A percentile compares a stretch with the other conserved stretches of the same genome.
Conservation (phyloP, 2,329 filamentous ascomycete species). For the Phyllosticta citribraziliensis region DNA sequence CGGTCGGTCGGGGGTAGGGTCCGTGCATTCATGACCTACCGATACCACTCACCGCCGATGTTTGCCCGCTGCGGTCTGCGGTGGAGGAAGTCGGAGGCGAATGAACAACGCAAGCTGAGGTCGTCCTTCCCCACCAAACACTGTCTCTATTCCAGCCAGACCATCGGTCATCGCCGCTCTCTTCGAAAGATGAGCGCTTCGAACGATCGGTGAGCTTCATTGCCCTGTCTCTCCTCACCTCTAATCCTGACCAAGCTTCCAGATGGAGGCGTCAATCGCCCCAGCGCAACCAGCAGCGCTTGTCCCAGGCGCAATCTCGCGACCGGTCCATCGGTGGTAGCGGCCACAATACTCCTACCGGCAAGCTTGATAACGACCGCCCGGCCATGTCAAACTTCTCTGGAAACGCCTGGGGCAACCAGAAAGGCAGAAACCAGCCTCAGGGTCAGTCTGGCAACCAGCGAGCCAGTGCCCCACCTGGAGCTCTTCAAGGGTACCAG, state of each 20-base stretch:
- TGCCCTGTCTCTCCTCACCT: neutral
- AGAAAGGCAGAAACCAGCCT: conserved; percentile 22
- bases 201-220: conserved; percentile 4
- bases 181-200: conserved; percentile 8
- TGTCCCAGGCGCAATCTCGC: conserved; percentile 11
- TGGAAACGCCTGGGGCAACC: conserved; percentile 25
- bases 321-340: conserved; percentile 16
- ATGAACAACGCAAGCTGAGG: neutral
- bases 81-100: neutral
- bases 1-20: neutral
- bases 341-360: conserved; percentile 24
- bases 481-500: conserved; percentile 6
- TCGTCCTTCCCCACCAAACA: neutral
- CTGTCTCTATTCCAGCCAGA: conserved; percentile 5
- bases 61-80: neutral
- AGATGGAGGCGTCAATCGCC: conserved; percentile 11
- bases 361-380: conserved; percentile 23
- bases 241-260: neutral
- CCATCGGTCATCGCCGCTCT: conserved; percentile 9
- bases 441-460: conserved; percentile 13
- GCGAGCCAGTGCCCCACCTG: conserved; percentile 13
- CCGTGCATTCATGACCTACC: neutral
- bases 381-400: conserved; percentile 18
- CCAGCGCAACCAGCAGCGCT: conserved; percentile 13
- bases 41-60: neutral